Evolutionary conservation across 371 early-diverging fungal genomes (phyloP), one percentile per base, ranked within the genome.

Genomic region (Mortierella sp.): DNA sequence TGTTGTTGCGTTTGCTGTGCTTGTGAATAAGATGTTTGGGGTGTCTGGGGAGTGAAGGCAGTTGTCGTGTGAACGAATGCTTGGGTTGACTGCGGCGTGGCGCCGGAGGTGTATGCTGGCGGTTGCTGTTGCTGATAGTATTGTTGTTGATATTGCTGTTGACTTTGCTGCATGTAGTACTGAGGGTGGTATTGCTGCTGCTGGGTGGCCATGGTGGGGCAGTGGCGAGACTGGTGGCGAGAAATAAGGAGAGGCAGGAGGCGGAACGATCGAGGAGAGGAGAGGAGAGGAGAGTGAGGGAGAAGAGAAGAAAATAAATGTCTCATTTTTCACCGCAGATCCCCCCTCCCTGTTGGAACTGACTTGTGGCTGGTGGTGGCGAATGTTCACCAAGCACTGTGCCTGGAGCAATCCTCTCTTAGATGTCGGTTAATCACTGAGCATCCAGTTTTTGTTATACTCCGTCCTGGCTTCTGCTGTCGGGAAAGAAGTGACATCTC

Each of bases 141-240:
- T 15, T 44, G 59, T 2, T 55, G 57, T 27, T 60, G 65, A 14
- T 34, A 34, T 6, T 53, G 44, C 2, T 54, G 37, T 30, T 70
- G 60, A 11, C 48, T 43, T 44, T 44, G 44, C 31, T 56, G 56
- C 44, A 30, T 41, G 28, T 44, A 28, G 19, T 14, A n/a, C n/a
- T 56, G 12, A 14, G 19, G 30, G 30, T 28, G 56, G 37, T 34
- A 32, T 14, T 64, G 60, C 32, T 56, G 64, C 32, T 71, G 47
- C 39, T 63, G 70, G 37, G 67, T 54, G 42, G 67, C 67, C 60
- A 66, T 66, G 59, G 53, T 12, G 19, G 7, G 5, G 17, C 47
- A 24, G 24, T 5, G 6, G 5, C 0, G 26, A 23, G 39, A 24
- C 9, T 7, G 37, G 19, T 8, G 31, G n/a, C 9, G 1, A 6